A percentile compares a stretch with the other conserved stretches of the same genome.
phyloP scores from a whole-genome alignment of 192 early-diverging fungal species.

The Funneliformis geosporum region DNA sequence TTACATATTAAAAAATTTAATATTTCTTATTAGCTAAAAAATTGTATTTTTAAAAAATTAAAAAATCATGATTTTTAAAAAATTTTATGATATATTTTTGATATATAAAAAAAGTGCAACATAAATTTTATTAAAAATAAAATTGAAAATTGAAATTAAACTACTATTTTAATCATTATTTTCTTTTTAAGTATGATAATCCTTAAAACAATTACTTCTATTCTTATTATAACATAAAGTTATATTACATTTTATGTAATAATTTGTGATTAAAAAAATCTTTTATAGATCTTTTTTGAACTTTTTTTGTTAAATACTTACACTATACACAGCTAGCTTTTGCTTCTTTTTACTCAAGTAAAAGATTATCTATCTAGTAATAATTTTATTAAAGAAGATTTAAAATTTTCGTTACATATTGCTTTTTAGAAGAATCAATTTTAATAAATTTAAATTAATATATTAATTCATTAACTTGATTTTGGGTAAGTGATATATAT shows the following conservation, averaged over 20 bases:
- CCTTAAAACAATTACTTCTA: conserved; percentile 2
- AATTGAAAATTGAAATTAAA: too few species aligned
- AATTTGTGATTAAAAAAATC: neutral
- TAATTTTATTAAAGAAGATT: neutral
- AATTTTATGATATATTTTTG: too few species aligned
- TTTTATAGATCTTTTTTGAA: neutral
- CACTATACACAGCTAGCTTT: neutral
- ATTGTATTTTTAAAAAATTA: too few species aligned
- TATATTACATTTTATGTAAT: conserved; percentile 2
- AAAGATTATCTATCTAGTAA: neutral
- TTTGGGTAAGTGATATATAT: too few species aligned
- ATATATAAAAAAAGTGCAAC: too few species aligned
- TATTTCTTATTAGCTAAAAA: too few species aligned
- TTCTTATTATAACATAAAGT: neutral
- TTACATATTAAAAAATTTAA: too few species aligned
- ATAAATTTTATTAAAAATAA: too few species aligned
- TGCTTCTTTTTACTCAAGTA: neutral
- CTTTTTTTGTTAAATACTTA: neutral
- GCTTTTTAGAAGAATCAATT: neutral
- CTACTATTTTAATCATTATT: neutral
- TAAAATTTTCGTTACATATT: neutral
- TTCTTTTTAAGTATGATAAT: neutral
- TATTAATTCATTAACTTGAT: neutral
- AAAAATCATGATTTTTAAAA: too few species aligned
- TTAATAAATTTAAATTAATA: neutral